These are phyloP conservation scores for Globisporangium megalacanthum DNA, from an alignment of 352 stramenopile species.

Conservation along the genomic window DNA sequence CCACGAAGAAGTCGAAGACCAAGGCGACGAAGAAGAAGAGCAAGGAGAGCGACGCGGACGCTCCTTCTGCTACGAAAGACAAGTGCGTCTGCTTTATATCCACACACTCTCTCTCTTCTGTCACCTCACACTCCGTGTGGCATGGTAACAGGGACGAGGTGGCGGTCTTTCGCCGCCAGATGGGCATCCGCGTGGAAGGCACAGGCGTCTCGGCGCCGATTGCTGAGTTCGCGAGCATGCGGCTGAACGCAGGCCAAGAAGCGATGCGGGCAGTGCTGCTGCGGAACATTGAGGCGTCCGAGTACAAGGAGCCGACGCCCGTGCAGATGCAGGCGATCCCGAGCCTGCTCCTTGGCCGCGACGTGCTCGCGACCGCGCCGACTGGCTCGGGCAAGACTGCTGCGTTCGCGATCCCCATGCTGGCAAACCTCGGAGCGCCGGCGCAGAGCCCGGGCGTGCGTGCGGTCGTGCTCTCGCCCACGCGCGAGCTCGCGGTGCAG, in stretches of 20 bases:
- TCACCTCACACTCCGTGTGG: background rate
- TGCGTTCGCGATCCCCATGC: conserved; percentile 95
- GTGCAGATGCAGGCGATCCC: conserved; percentile 99
- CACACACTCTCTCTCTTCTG: conserved; percentile 1
- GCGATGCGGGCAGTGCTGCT: conserved; percentile 63
- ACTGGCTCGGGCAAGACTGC: conserved; percentile 98
- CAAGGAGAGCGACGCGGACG: conserved; percentile 17
- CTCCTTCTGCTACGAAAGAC: conserved; percentile 18
- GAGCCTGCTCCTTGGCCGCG: conserved; percentile 79
- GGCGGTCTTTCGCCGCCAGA: conserved; percentile 62
- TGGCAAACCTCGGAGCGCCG: conserved; percentile 63
- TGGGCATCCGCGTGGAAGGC: conserved; percentile 75
- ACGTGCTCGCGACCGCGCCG: conserved; percentile 95
- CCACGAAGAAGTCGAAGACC: conserved; percentile 8
- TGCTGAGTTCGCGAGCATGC: conserved; percentile 70
- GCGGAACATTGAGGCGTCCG: conserved; percentile 79
- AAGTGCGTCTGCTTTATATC: conserved; percentile 14
- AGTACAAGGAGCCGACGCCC: conserved; percentile 98
- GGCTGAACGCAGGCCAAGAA: conserved; percentile 29
- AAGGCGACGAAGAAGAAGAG: conserved; percentile 14
- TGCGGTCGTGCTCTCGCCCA: conserved; percentile 94
- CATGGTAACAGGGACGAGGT: conserved; percentile 37
- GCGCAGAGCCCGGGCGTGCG: conserved; percentile 74
- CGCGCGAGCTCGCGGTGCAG: conserved; percentile 96
- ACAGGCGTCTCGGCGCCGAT: conserved; percentile 65